These are phyloP conservation scores for Fusarium domesticum DNA, from an alignment of 2,329 filamentous ascomycete genomes.

Conservation along the genomic window DNA sequence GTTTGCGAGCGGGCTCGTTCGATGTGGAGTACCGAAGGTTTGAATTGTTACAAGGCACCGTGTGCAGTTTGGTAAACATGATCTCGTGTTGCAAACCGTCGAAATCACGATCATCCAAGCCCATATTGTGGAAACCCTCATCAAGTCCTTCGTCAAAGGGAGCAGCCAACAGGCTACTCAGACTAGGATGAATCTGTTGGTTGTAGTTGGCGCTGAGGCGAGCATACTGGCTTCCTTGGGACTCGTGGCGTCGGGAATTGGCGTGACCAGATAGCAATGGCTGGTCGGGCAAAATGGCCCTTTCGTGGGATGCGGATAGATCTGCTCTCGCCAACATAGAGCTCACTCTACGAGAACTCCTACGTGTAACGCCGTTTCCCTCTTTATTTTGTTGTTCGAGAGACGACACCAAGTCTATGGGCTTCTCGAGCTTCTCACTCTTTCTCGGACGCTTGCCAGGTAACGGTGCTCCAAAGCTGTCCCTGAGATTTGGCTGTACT, in stretches of 20 bases:
- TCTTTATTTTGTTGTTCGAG: conserved; percentile 66
- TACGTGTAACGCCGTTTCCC: conserved; percentile 49
- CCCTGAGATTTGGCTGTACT: conserved; percentile 65
- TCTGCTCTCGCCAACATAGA: conserved; percentile 86
- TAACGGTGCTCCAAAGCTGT: conserved; percentile 67
- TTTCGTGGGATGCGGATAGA: conserved; percentile 79
- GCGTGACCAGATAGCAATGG: conserved; percentile 39
- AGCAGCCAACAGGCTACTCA: conserved; percentile 64
- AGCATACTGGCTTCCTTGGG: conserved; percentile 50
- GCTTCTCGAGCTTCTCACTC: conserved; percentile 50
- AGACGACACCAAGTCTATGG: conserved; percentile 63
- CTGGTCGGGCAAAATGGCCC: conserved; percentile 73
- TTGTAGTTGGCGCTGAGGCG: conserved; percentile 42
- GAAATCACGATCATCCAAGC: conserved; percentile 67
- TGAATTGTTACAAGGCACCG: conserved; percentile 58
- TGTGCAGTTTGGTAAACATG: conserved; percentile 68
- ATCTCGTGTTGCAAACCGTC: conserved; percentile 71
- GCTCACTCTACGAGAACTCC: conserved; percentile 76
- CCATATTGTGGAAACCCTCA: conserved; percentile 70
- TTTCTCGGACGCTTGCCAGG: conserved; percentile 54
- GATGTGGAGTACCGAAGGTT: conserved; percentile 60
- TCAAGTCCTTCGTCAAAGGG: conserved; percentile 69
- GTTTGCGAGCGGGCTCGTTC: conserved; percentile 48
- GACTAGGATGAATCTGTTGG: conserved; percentile 47
- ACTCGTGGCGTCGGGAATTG: conserved; percentile 64